Conservation (phyloP, 106 monocot species). For the Alisma plantagoaquatica region DNA sequence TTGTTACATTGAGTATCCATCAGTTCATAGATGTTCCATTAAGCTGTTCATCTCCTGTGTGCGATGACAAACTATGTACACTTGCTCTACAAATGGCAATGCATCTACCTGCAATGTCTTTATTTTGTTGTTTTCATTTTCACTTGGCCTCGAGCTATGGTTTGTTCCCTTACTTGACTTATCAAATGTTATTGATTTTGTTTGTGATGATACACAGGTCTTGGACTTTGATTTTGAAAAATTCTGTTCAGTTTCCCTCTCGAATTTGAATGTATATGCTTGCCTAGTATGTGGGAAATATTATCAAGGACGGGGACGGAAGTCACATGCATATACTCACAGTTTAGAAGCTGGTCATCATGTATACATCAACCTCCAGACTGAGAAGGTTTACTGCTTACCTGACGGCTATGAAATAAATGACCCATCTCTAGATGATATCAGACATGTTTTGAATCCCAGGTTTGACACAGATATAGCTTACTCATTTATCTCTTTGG, state of each 20-base stretch:
- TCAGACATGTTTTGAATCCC: constrained; percentile 93
- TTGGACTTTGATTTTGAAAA: constrained; percentile 99
- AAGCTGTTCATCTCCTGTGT: too few species aligned
- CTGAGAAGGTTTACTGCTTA: constrained; percentile 96
- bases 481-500: too few species aligned
- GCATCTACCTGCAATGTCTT: too few species aligned
- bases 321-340: constrained; percentile 99
- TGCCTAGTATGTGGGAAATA: constrained; percentile 99
- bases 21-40: too few species aligned
- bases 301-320: constrained; percentile 95
- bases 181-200: not conserved
- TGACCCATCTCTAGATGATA: constrained; percentile 96
- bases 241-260: constrained; percentile 91
- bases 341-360: constrained; percentile 98
- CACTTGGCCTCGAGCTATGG: not conserved
- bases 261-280: constrained; percentile 98
- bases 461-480: constrained; percentile 34
- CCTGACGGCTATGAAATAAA: constrained; percentile 99
- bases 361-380: constrained; percentile 96
- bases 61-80: too few species aligned
- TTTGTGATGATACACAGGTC: constrained; percentile 38
- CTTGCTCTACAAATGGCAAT: too few species aligned
- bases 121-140: too few species aligned
- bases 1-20: too few species aligned
- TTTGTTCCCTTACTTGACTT: not conserved